phyloP scores from a whole-genome alignment of 805 yeast species.

The Danielozyma ontarioensis region DNA sequence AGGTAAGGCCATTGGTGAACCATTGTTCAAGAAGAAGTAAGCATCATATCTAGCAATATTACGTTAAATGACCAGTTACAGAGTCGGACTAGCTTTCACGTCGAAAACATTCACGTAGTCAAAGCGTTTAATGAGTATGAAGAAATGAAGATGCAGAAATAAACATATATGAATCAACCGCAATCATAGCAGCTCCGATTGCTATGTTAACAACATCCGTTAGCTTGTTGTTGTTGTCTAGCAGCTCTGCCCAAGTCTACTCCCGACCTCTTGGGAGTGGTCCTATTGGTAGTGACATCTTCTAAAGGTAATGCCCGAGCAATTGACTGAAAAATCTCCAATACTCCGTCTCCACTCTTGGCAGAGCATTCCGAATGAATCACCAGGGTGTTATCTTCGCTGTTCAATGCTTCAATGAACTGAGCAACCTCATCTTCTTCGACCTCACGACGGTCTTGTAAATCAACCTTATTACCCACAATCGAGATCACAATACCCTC shows the following conservation, averaged over 20 bases:
- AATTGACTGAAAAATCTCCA: slow-evolving; percentile 34
- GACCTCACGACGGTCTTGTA: slow-evolving; percentile 45
- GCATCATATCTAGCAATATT: slow-evolving; percentile 8
- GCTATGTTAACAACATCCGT: slow-evolving; percentile 21
- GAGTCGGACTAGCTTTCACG: no score
- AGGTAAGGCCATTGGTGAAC: slow-evolving; percentile 93
- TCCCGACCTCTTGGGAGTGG: slow-evolving; percentile 21
- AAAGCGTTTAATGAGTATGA: no score
- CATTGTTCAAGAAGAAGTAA: slow-evolving; percentile 59
- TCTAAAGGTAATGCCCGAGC: slow-evolving; percentile 41
- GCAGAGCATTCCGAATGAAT: slow-evolving; percentile 40
- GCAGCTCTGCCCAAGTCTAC: slow-evolving; percentile 31
- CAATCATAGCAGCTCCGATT: no score
- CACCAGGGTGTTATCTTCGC: slow-evolving; percentile 48
- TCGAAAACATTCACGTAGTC: no score
- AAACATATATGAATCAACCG: not conserved
- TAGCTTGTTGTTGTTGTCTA: slow-evolving; percentile 14
- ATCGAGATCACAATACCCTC: slow-evolving; percentile 70
- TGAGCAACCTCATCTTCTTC: slow-evolving; percentile 41
- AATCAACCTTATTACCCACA: slow-evolving; percentile 75
- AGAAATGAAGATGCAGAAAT: not conserved
- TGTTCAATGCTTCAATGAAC: slow-evolving; percentile 35
- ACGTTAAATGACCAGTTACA: no score
- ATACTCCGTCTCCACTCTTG: slow-evolving; percentile 39
- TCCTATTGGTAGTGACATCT: slow-evolving; percentile 23